These are phyloP conservation scores for Apiospora hydei DNA, from an alignment of 2,329 filamentous ascomycete genomes.

Conservation along the genomic window DNA sequence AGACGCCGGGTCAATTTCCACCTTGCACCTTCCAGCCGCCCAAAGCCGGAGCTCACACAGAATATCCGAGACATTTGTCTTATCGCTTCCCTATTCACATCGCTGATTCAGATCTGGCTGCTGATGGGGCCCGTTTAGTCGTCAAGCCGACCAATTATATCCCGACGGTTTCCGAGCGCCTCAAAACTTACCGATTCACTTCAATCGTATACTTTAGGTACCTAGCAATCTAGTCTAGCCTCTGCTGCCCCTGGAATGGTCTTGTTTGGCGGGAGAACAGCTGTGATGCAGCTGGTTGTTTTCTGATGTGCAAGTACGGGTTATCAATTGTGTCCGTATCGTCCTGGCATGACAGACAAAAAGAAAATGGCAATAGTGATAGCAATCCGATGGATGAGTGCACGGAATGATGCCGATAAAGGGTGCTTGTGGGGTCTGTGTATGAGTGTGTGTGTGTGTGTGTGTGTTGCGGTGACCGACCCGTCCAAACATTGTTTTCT, in stretches of 20 bases:
- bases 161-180: conserved; percentile 8
- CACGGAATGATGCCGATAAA: neutral
- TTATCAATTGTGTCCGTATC: neutral
- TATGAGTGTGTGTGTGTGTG: no score
- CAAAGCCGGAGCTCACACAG: neutral
- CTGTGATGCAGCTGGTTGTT: neutral
- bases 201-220: neutral
- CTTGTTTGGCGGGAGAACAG: neutral
- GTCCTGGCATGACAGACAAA: neutral
- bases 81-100: neutral
- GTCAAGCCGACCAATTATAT: neutral
- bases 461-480: neutral
- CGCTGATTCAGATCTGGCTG: neutral
- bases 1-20: neutral
- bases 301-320: neutral
- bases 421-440: neutral
- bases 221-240: neutral
- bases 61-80: neutral
- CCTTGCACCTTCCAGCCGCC: neutral
- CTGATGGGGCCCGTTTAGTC: neutral
- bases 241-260: neutral
- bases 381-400: neutral
- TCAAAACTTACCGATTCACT: neutral
- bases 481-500: conserved; percentile 1
- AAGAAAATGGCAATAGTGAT: neutral